phyloP scores from a whole-genome alignment of 1,284 basidiomycete genomes.

The Pulveroboletus sp. region DNA sequence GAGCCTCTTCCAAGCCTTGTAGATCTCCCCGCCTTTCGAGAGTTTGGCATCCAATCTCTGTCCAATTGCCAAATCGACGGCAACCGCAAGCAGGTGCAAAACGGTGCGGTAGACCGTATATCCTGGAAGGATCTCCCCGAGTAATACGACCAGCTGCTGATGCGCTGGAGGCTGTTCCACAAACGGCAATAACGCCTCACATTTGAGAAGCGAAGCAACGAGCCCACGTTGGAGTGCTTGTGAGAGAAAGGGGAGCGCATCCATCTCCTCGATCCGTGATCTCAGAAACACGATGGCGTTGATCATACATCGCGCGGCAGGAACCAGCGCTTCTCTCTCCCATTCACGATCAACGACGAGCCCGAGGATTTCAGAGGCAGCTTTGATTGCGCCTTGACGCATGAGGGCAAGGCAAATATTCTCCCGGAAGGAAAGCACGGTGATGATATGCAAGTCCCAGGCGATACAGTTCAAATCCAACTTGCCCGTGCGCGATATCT shows the following conservation, averaged over 20 bases:
- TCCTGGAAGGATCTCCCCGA: constrained; percentile 23
- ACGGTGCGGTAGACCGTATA: constrained; percentile 35
- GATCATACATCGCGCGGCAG: constrained; percentile 27
- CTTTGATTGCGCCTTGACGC: constrained; percentile 29
- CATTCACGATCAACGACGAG: constrained; percentile 22
- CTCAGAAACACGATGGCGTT: constrained; percentile 26
- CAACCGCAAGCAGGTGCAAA: constrained; percentile 14
- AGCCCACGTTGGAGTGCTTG: constrained; percentile 29
- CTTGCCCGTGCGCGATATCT: constrained; percentile 18
- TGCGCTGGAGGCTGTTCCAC: constrained; percentile 14
- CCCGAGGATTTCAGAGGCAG: constrained; percentile 24
- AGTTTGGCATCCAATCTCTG: constrained; percentile 16
- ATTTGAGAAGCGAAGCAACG: constrained; percentile 28
- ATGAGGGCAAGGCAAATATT: constrained; percentile 23
- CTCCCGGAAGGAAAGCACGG: constrained; percentile 23
- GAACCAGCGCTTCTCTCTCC: constrained; percentile 2
- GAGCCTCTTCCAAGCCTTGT: constrained; percentile 26
- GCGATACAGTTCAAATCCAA: constrained; percentile 31
- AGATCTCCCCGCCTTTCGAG: constrained; percentile 19
- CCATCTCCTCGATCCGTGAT: constrained; percentile 26
- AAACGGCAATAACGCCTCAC: constrained; percentile 25
- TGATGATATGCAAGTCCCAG: constrained; percentile 34
- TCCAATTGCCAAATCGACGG: constrained; percentile 11
- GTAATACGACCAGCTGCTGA: constrained; percentile 11
- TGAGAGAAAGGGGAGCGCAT: constrained; percentile 28